phyloP scores from a whole-genome alignment of 2,329 filamentous ascomycete genomes.

The Trichophyton rubrum region DNA sequence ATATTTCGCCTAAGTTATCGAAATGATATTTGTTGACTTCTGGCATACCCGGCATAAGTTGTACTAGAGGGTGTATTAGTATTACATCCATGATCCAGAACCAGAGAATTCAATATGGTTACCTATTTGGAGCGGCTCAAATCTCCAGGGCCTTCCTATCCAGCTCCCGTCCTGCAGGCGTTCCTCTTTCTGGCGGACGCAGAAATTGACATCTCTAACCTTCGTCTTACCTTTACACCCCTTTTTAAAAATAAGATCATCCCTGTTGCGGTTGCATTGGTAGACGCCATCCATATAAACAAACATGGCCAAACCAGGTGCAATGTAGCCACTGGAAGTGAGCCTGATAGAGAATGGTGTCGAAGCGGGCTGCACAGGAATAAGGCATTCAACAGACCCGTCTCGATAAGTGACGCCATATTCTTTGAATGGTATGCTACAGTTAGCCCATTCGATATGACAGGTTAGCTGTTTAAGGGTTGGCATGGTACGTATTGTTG shows the following conservation, averaged over 20 bases:
- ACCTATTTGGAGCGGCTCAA: conserved; percentile 40
- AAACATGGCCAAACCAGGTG: conserved; percentile 41
- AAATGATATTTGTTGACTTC: conserved; percentile 10
- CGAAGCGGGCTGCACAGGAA: conserved; percentile 38
- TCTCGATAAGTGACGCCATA: conserved; percentile 40
- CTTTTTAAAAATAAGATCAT: conserved; percentile 22
- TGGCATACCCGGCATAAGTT: conserved; percentile 7
- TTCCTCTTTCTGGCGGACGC: conserved; percentile 43
- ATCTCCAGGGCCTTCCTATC: conserved; percentile 42
- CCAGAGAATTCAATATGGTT: conserved; percentile 10
- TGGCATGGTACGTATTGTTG: conserved; percentile 33
- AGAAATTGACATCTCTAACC: conserved; percentile 36
- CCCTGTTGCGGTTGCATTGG: conserved; percentile 44
- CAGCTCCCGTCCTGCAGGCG: conserved; percentile 35
- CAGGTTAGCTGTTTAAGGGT: conserved; percentile 42
- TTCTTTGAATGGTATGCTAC: conserved; percentile 36
- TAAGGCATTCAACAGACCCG: conserved; percentile 40
- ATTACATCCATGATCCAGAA: not conserved
- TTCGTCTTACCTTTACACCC: conserved; percentile 15
- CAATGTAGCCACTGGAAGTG: conserved; percentile 39
- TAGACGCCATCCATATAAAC: conserved; percentile 47
- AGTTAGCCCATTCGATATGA: conserved; percentile 38
- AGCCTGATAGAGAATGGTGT: conserved; percentile 39
- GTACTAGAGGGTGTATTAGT: not conserved
- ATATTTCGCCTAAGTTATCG: conserved; percentile 20